Base-by-base conservation (phyloP, 495 filamentous ascomycete genomes). In the Emericellopsis terricola region DNA sequence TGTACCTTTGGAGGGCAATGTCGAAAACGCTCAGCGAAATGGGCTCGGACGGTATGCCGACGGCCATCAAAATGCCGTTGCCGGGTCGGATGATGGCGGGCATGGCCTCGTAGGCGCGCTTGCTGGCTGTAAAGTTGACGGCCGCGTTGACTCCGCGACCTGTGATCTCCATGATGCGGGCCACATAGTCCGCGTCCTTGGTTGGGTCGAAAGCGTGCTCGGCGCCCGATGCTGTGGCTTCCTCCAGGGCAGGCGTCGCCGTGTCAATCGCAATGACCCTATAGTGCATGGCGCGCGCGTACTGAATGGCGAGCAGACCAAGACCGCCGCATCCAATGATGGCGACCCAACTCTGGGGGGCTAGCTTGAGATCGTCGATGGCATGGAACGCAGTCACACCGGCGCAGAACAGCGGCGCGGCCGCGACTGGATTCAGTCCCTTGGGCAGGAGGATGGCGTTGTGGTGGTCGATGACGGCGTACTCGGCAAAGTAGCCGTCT, bases 281-380 rank as follows among this genome's bases (percentile, higher is more conserved):
- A 15, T 70, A 52, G 8, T 70, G 70, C 72, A 76, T 76, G 11
- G 69, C 72, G 46, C 66, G 70, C 1, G 71, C 71, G 44, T 74
- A 78, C 23, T 26, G 23, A 11, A 26, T 26, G 8, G 71, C 73
- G 19, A 74, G 45, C 21, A 59, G 60, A 3, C 73, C 73, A 19
- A 78, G 53, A 15, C 73, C 73, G 40, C 73, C 73, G 16, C 71
- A 72, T 30, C 73, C 73, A 24, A 76, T 69, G 39, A 76, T 65
- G 32, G 68, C 70, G 7, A 78, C 28, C 54, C 54, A 57, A 27
- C 52, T 29, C 11, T 48, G 48, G 4, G 45, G 15, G 15, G 24
- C 16, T 27, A 59, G 36, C 33, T 55, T 53, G 26, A 48, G 53
- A 19, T 44, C 50, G 26, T 57, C 51, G 18, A 59, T 49, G 1